A percentile compares a stretch with the other conserved stretches of the same genome.
Conservation (phyloP, 2,329 filamentous ascomycete genomes). For the Colletotrichum sp. region DNA sequence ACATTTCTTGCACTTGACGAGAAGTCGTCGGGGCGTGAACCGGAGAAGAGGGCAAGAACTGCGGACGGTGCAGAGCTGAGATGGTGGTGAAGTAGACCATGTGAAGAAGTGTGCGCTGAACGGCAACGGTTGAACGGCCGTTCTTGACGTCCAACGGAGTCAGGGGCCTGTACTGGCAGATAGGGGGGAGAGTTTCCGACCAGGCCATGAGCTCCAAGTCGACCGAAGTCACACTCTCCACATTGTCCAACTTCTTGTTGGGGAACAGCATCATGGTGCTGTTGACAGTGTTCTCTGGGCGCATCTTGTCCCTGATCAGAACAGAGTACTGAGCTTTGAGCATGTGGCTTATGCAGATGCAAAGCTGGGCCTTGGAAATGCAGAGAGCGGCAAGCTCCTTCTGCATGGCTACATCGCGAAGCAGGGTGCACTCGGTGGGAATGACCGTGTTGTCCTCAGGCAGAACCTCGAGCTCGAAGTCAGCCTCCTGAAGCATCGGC, state of each 20-base stretch:
- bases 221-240: constrained; percentile 78
- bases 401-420: constrained; percentile 76
- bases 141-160: constrained; percentile 61
- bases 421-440: constrained; percentile 70
- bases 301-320: constrained; percentile 81
- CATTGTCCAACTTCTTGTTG: constrained; percentile 84
- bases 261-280: constrained; percentile 89
- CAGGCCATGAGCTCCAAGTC: constrained; percentile 81
- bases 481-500: constrained; percentile 82
- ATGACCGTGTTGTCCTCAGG: constrained; percentile 72
- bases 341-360: constrained; percentile 87
- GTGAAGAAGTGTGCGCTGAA: constrained; percentile 86
- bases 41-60: constrained; percentile 80
- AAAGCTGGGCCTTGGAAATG: constrained; percentile 89
- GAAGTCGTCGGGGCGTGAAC: constrained; percentile 55
- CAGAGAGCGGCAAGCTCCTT: constrained; percentile 84
- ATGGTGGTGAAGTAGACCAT: constrained; percentile 94
- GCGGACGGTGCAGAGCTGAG: constrained; percentile 88
- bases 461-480: constrained; percentile 80
- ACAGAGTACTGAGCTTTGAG: constrained; percentile 92
- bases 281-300: constrained; percentile 76
- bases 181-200: constrained; percentile 73
- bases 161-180: constrained; percentile 70
- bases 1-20: constrained; percentile 79
- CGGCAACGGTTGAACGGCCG: constrained; percentile 62